Conservation (phyloP, 2,329 filamentous ascomycete genomes). For the Trichoderma aggressivum region DNA sequence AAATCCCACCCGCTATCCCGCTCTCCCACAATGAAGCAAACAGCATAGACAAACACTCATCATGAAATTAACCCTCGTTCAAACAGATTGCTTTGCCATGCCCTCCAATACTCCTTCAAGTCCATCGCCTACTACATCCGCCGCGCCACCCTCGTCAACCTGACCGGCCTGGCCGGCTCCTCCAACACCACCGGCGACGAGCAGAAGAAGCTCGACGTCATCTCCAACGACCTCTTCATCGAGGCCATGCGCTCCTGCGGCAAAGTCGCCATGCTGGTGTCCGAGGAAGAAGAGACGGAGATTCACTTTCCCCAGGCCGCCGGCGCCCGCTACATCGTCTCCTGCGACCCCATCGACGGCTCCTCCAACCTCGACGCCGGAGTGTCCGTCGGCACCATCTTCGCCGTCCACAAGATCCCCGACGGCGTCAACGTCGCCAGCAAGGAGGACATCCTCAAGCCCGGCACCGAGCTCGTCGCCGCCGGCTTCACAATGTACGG, state of each 20-base stretch:
- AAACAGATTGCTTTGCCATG: slow-evolving; percentile 84
- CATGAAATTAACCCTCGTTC: background rate
- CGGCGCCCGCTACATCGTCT: slow-evolving; percentile 85
- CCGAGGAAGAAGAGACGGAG: slow-evolving; percentile 91
- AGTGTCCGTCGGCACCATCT: slow-evolving; percentile 97
- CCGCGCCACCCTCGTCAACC: slow-evolving; percentile 88
- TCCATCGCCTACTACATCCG: slow-evolving; percentile 99
- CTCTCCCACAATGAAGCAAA: background rate
- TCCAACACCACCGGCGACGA: slow-evolving; percentile 96
- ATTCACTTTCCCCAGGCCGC: slow-evolving; percentile 78
- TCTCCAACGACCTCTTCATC: slow-evolving; percentile 97
- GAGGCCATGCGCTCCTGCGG: slow-evolving; percentile 90
- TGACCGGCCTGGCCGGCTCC: slow-evolving; percentile 90
- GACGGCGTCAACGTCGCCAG: slow-evolving; percentile 70
- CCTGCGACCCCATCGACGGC: slow-evolving; percentile 96
- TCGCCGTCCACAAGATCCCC: slow-evolving; percentile 85
- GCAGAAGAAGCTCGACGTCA: slow-evolving; percentile 99
- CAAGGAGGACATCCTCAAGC: slow-evolving; percentile 82
- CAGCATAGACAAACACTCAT: background rate
- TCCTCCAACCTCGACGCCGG: slow-evolving; percentile 97
- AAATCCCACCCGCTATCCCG: background rate
- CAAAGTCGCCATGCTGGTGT: slow-evolving; percentile 89
- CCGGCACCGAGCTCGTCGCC: slow-evolving; percentile 87
- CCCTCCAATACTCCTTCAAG: slow-evolving; percentile 99
- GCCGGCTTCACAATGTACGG: slow-evolving; percentile 99